phyloP scores from a whole-genome alignment of 306 rosid genomes.

The Myrica gale region DNA sequence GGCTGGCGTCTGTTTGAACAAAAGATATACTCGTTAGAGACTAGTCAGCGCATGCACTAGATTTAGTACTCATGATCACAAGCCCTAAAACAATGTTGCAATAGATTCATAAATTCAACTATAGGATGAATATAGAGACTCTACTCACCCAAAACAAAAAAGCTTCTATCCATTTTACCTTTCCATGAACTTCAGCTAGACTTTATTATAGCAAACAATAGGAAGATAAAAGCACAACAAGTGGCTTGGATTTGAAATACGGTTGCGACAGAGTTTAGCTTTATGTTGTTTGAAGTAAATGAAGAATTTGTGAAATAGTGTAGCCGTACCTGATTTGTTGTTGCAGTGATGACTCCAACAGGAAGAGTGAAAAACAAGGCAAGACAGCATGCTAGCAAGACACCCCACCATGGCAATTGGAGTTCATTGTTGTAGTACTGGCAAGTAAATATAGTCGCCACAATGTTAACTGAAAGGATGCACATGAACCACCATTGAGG shows the following conservation, averaged over 20 bases:
- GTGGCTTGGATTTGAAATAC: neutral
- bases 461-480: constrained; percentile 59
- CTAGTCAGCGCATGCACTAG: neutral
- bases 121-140: neutral
- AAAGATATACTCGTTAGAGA: neutral
- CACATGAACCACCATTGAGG: constrained; percentile 82
- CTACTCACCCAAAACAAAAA: too few relatives aligned
- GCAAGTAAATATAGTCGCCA: constrained; percentile 48
- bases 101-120: neutral
- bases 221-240: neutral
- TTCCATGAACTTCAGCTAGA: neutral
- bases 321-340: constrained; percentile 67
- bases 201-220: neutral
- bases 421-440: constrained; percentile 58
- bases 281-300: neutral
- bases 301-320: constrained; percentile 5
- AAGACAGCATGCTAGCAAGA: constrained; percentile 62
- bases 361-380: constrained; percentile 77
- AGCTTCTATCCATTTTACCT: neutral
- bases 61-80: neutral
- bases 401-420: constrained; percentile 89
- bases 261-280: neutral
- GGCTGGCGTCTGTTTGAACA: constrained; percentile 45
- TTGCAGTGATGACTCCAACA: constrained; percentile 66
- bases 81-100: neutral